Evolutionary conservation across 306 rosid genomes (phyloP), one percentile per base, ranked within the genome.

Genomic region (Gillenia trifoliata): DNA sequence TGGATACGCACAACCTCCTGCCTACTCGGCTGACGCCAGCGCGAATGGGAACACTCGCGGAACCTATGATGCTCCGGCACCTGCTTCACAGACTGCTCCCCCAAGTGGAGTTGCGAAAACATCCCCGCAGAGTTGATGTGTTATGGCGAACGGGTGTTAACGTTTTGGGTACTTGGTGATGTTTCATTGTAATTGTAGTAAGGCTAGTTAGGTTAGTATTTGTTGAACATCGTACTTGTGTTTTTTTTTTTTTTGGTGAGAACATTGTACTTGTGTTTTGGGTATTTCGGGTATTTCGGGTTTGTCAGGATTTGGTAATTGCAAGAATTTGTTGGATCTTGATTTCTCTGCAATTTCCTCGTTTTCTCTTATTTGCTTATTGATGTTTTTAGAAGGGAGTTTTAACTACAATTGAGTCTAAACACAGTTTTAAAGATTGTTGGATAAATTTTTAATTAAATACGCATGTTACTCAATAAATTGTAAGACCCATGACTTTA

Each of bases 51-150:
- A 45, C 66, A 1, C 77, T 55, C 89, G 89, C 12, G 86, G 80
- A 57, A 61, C 83, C 59, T 85, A 76, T 57, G 89, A 84, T 11
- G 83, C 81, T 50, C 77, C 96, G 11, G 80, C 96, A 15, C 81
- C 97, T 29, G 65, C 85, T 68, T 78, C 97, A 23, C 98, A 84
- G 71, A 25, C 85, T 63, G 84, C 71, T 45, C 89, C 65, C 4
- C 96, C 79, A 72, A 72, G 87, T 41, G 87, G 82, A 33, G 96
- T 86, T n/a, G 89, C 97, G 5, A 94, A 94, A 75, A 62, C 91
- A 4, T 92, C 99, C 22, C 97, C 99, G 3, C 88, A 89, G 75
- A 89, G 91, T 85, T 94, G 78, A 87, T 73, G 16, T 43, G 29
- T 67, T 41, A 55, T 63, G 71, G 60, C 11, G 20, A 47, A 38